Base-by-base conservation (phyloP, 2,329 filamentous ascomycete species). In the Microsporum canis region DNA sequence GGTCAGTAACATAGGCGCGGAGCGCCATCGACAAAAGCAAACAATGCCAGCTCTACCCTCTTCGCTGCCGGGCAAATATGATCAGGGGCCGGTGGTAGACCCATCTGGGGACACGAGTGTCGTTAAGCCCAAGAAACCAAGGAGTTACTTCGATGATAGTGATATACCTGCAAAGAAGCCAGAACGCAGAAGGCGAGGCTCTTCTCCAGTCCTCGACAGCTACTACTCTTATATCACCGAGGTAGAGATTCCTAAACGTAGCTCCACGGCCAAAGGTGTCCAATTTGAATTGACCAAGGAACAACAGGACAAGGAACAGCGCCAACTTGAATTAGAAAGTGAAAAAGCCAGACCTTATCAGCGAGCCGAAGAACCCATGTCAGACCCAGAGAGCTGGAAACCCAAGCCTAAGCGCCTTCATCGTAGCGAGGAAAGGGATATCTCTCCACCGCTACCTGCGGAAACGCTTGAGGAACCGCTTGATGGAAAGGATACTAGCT, bases 221-320 rank as follows among this genome's bases (percentile, higher is more conserved):
- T 65, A 66, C 34, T 60, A 70, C 4, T 67, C 68, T 41, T 64
- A 63, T 27, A 63, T 60, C 14, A 63, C 63, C 1, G 56, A 65
- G 3, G 65, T 70, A 6, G 68, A 65, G 7, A 62, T 68, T 12
- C 47, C 51, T 6, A 73, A 71, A 55, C 73, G 72, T 56, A 70
- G 71, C 27, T 69, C 68, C 31, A 71, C 73, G 3, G 60, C 63
- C 2, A 74, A 70, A 66, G 74, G 76, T 62, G 83, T 85, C 5
- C 78, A 80, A 60, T 85, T 85, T 64, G 77, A 80, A 41, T 68
- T 84, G 57, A 84, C 82, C 0, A 74, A 83, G 55, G 81, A 83
- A 67, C 81, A 84, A 69, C 74, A 72, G 39, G 75, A 78, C 34
- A 79, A 78, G 59, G 80, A 81, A 60, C 70, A 71, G 58, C 69